These are phyloP conservation scores for Paxillus involutus DNA, from an alignment of 768 basidiomycete species.

Conservation along the genomic window DNA sequence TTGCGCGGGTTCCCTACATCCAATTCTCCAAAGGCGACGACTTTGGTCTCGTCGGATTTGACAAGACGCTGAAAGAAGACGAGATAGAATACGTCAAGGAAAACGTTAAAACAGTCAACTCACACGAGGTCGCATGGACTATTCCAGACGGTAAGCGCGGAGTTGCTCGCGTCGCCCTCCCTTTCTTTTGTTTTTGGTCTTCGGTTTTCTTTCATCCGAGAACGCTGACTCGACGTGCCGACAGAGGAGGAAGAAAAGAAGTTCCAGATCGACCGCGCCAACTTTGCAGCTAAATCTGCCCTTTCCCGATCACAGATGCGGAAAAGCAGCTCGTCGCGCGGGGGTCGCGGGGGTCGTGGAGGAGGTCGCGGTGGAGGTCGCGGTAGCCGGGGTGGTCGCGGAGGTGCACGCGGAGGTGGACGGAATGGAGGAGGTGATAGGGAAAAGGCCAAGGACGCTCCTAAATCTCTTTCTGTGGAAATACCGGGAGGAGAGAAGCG, in stretches of 20 bases:
- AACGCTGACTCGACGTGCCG: neutral
- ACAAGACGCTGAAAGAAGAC: slow-evolving; percentile 69
- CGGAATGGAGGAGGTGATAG: slow-evolving; percentile 27
- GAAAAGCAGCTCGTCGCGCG: slow-evolving; percentile 37
- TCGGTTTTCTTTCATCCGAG: no score
- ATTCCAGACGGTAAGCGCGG: slow-evolving; percentile 51
- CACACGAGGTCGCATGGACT: slow-evolving; percentile 64
- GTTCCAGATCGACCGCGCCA: slow-evolving; percentile 75
- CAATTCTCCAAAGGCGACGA: slow-evolving; percentile 46
- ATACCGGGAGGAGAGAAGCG: slow-evolving; percentile 69
- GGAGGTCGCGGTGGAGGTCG: slow-evolving; percentile 40
- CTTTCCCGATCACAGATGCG: slow-evolving; percentile 39
- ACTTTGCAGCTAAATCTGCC: slow-evolving; percentile 57
- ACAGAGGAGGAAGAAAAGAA: slow-evolving; percentile 70
- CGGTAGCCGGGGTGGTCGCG: slow-evolving; percentile 32
- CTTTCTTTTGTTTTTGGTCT: no score
- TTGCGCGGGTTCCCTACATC: slow-evolving; percentile 46
- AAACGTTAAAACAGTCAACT: slow-evolving; percentile 61
- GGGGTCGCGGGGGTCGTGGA: slow-evolving; percentile 44
- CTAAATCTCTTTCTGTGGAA: slow-evolving; percentile 31
- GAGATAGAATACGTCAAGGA: slow-evolving; percentile 71
- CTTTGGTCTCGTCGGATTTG: slow-evolving; percentile 50
- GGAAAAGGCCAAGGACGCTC: slow-evolving; percentile 14
- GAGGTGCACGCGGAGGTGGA: slow-evolving; percentile 35
- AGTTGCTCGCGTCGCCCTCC: neutral